Base-by-base conservation (phyloP, 768 basidiomycete species). In the Trichaptum fuscoviolaceum region DNA sequence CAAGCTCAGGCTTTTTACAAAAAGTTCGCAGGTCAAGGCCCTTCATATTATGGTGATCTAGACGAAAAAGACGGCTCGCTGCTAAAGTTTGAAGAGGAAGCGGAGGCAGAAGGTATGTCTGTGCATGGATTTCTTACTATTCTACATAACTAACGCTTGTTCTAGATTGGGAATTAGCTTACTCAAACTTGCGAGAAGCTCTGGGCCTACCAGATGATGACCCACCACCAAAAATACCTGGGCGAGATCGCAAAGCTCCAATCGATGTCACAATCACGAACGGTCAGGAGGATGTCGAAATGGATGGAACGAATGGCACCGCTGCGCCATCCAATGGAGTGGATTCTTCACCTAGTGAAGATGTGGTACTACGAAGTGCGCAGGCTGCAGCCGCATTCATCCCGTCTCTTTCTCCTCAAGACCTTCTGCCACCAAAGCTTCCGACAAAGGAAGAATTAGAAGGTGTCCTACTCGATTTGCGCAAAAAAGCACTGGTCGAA, bases 11-110 rank as follows among this genome's bases (percentile, higher is more conserved):
- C 84, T 0, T 91, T 84, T 73, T 95, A 93, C 77, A 92, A 92
- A 77, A 93, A 92, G 76, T 98, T 95, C 74, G 85, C 87, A 78
- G 87, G 90, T 70, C 93, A 94, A 73, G 92, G 91, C 0, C 92
- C 92, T 0, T 83, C 85, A 0, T 99, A 99, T 75, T 98, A 91
- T 75, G 95, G 96, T 8, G 95, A 99, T 73, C 70, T 89, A 17
- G 96, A 98, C 73, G 96, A 99, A 75, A 88, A 85, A 60, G 78
- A 86, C 64, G 87, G 82, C 8, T 78, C 77, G n/a, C 75, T 99
- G 34, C 73, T 94, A 18, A 82, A 85, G 64, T 92, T 82, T 67
- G 96, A 98, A 77, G 77, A 77, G 58, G 81, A 82, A 66, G 85
- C 87, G 27, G 93, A 95, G 75, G 83, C 89, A 66, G 85, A 88